phyloP scores from a whole-genome alignment of 164 flowering plant species.

The Magnolia sinica region DNA sequence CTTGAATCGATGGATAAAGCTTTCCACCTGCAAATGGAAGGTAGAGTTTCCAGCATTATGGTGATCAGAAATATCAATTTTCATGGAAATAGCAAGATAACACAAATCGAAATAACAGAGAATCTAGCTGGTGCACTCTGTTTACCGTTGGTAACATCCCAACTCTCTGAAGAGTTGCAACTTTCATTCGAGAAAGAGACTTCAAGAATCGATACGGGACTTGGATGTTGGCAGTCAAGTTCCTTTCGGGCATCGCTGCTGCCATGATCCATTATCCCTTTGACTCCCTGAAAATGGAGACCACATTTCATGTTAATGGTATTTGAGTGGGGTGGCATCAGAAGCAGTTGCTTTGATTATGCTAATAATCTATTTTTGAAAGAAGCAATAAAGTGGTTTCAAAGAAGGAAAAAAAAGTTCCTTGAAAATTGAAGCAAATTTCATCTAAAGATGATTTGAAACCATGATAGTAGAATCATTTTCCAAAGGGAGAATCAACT shows the following conservation, averaged over 20 bases:
- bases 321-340: not conserved
- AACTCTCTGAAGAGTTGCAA: conserved; percentile 62
- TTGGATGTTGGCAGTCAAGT: conserved; percentile 47
- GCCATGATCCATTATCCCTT: conserved; percentile 22
- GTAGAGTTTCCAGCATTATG: not conserved
- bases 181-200: conserved; percentile 62
- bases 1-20: conserved; percentile 44
- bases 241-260: conserved; percentile 31
- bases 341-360: not conserved
- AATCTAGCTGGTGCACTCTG: not conserved
- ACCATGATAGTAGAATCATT: not conserved
- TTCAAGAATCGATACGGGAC: conserved; percentile 83
- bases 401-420: not conserved
- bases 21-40: conserved; percentile 44
- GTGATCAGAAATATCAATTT: not conserved
- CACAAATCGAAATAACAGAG: not conserved
- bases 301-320: conserved; percentile 11
- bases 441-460: not conserved
- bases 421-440: not conserved
- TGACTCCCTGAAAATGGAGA: conserved; percentile 36
- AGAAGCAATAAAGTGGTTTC: not conserved
- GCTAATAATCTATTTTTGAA: not conserved
- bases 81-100: not conserved
- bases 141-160: conserved; percentile 51
- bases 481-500: not conserved